These are phyloP conservation scores for Hypoxylon rickii DNA, from an alignment of 495 filamentous ascomycete genomes.

Conservation along the genomic window DNA sequence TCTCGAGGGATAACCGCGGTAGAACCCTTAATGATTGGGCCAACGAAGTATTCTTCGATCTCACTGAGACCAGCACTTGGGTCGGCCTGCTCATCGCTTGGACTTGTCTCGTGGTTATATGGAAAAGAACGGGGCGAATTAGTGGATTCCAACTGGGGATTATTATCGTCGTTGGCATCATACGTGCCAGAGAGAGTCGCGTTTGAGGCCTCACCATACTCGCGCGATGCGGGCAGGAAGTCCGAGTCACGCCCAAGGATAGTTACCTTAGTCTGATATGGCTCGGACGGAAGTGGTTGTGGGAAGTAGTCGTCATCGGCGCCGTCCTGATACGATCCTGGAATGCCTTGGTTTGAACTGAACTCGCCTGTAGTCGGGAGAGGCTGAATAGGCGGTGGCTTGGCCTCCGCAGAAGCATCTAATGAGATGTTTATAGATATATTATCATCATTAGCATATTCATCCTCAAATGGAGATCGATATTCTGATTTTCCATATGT, in stretches of 20 bases:
- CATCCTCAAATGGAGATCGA: constrained; percentile 43
- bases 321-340: constrained; percentile 25
- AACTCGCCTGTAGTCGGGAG: constrained; percentile 14
- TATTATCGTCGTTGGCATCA: constrained; percentile 3
- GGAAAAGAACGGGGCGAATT: constrained; percentile 11
- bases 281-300: constrained; percentile 41
- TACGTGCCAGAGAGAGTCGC: neutral
- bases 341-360: constrained; percentile 25
- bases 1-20: constrained; percentile 18
- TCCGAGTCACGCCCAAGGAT: constrained; percentile 48
- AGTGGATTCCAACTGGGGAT: constrained; percentile 11
- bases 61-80: constrained; percentile 35
- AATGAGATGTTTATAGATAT: constrained; percentile 49
- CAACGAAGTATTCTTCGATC: constrained; percentile 36
- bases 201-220: constrained; percentile 10
- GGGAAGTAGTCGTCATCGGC: constrained; percentile 45
- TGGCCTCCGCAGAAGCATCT: constrained; percentile 36
- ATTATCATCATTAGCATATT: constrained; percentile 43
- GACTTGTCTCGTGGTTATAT: constrained; percentile 8
- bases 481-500: constrained; percentile 44
- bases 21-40: constrained; percentile 30
- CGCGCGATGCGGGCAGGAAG: constrained; percentile 43
- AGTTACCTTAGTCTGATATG: constrained; percentile 50
- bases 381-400: constrained; percentile 11
- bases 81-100: constrained; percentile 22